These are phyloP conservation scores for Fusarium sp. DNA, from an alignment of 2,329 filamentous ascomycete genomes.

Conservation along the genomic window DNA sequence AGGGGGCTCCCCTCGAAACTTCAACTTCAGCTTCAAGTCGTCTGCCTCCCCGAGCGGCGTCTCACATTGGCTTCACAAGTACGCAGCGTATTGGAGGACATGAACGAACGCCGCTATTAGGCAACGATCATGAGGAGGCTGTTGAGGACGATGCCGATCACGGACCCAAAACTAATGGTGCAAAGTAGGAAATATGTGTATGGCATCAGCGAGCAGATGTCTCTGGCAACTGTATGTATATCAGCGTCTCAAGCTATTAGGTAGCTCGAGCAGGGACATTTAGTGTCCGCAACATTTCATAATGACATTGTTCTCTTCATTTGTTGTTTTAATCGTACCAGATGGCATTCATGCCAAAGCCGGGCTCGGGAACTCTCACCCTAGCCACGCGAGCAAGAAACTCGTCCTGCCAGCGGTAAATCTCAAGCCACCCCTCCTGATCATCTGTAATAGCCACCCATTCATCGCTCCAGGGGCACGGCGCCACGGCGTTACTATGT, in stretches of 20 bases:
- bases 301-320: conserved; percentile 2
- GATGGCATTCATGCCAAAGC: conserved; percentile 95
- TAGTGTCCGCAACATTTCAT: conserved; percentile 11
- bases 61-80: conserved; percentile 37
- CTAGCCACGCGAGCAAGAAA: conserved; percentile 79
- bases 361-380: conserved; percentile 80
- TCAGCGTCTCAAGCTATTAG: background rate
- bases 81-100: conserved; percentile 19
- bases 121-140: conserved; percentile 35
- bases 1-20: conserved; percentile 16
- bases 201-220: background rate
- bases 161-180: conserved; percentile 38
- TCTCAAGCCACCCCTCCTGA: conserved; percentile 85
- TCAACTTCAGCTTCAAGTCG: conserved; percentile 34
- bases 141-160: conserved; percentile 25
- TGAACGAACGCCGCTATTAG: conserved; percentile 47
- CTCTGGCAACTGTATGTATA: background rate
- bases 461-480: conserved; percentile 84
- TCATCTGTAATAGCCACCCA: conserved; percentile 92
- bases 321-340: conserved; percentile 72
- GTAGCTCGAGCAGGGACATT: background rate
- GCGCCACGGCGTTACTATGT: conserved; percentile 86
- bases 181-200: conserved; percentile 7
- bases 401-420: conserved; percentile 86
- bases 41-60: conserved; percentile 35